A percentile compares a stretch with the other conserved stretches of the same genome.
Evolutionary conservation across 75 land plant genomes (phyloP).

Genomic region (Selaginella moellendorffii): DNA sequence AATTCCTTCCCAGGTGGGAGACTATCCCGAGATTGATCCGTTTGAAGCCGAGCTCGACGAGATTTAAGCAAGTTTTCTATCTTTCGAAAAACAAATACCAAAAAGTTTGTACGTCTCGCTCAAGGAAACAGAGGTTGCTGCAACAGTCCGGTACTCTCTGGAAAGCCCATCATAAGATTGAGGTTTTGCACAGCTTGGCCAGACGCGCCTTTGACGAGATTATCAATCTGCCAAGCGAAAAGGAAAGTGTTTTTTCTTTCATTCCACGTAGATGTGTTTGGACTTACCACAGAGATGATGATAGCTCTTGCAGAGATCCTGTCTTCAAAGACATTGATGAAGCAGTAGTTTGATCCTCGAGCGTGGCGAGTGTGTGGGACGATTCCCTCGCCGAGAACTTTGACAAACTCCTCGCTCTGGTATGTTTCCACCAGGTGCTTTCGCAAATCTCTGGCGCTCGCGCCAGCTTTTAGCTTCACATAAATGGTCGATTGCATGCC

Average conservation of each 20-base stretch:
- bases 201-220: constrained; percentile 94
- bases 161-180: constrained; percentile 77
- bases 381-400: constrained; percentile 41
- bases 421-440: no score
- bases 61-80: no score
- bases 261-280: no score
- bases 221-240: constrained; percentile 63
- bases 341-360: constrained; percentile 84
- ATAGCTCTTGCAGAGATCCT: constrained; percentile 87
- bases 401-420: constrained; percentile 79
- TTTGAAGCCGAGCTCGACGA: neutral
- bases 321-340: constrained; percentile 77
- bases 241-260: no score
- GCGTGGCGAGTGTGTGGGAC: constrained; percentile 69
- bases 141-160: constrained; percentile 60
- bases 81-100: no score
- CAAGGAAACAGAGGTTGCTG: constrained; percentile 77
- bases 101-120: no score
- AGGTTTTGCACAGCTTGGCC: constrained; percentile 94
- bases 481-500: neutral
- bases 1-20: neutral
- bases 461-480: no score
- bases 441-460: no score
- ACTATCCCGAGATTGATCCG: neutral
- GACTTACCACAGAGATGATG: constrained; percentile 67